Evolutionary conservation across 225 moss, liverwort and hornwort genomes (phyloP).

Genomic region (Bryoerythrophyllum caledonicum): DNA sequence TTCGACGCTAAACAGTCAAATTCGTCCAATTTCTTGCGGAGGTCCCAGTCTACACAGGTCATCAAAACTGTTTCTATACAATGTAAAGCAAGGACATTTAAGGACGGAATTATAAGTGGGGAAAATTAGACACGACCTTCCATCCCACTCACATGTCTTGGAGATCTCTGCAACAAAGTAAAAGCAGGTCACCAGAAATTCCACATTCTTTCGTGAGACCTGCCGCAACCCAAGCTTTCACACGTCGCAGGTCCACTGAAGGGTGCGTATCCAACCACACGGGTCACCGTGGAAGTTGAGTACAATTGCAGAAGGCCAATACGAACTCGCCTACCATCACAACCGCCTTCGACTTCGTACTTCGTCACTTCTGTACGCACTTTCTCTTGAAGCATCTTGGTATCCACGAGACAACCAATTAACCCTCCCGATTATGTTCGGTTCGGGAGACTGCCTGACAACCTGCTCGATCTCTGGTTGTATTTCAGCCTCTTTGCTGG

Average conservation of each 20-base stretch:
- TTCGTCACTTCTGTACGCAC: slow-evolving; percentile 40
- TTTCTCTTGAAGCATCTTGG: slow-evolving; percentile 31
- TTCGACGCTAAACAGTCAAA: not conserved
- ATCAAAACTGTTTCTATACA: slow-evolving; percentile 16
- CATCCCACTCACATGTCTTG: too few species aligned
- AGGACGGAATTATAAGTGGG: not conserved
- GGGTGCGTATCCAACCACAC: not conserved
- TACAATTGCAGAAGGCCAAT: not conserved
- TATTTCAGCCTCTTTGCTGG: not conserved
- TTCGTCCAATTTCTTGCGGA: slow-evolving; percentile 7
- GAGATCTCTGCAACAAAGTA: not conserved
- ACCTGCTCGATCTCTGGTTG: slow-evolving; percentile 21
- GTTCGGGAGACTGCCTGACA: slow-evolving; percentile 17
- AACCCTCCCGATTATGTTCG: slow-evolving; percentile 13
- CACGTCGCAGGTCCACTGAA: not conserved
- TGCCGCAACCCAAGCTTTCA: slow-evolving; percentile 11
- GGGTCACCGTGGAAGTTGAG: not conserved
- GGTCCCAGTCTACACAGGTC: not conserved
- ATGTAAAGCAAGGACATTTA: not conserved
- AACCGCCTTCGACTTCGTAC: slow-evolving; percentile 50
- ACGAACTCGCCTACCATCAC: slow-evolving; percentile 19
- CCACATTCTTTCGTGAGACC: not conserved
- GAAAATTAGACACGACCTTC: too few species aligned
- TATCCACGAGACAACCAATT: slow-evolving; percentile 34
- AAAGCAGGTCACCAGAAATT: slow-evolving; percentile 7